Conservation (phyloP, 2,329 filamentous ascomycete genomes). For the Talaromyces albobiverticillius region DNA sequence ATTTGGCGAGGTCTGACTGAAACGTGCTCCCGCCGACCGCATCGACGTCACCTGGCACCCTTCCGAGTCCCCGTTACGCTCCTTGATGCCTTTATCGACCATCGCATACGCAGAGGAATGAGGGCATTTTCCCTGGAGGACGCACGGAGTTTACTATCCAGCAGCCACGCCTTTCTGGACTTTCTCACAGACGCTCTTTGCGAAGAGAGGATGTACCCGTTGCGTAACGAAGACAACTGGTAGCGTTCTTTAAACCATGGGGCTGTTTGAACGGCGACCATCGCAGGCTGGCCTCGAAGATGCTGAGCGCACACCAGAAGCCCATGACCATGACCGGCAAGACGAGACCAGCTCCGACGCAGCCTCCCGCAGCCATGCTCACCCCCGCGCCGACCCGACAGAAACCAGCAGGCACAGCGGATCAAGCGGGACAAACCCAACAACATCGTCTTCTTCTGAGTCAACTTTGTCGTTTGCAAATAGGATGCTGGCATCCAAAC, state of each 20-base stretch:
- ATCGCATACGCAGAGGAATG: conserved; percentile 7
- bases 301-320: conserved; percentile 11
- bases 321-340: conserved; percentile 4
- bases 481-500: conserved; percentile 16
- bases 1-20: not conserved
- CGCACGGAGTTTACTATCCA: not conserved
- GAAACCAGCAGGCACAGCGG: not conserved
- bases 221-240: conserved; percentile 5
- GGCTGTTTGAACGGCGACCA: conserved; percentile 31
- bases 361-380: not conserved
- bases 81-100: conserved; percentile 2
- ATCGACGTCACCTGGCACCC: conserved; percentile 10
- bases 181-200: not conserved
- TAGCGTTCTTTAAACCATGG: conserved; percentile 21
- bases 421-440: conserved; percentile 1
- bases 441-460: conserved; percentile 7
- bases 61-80: not conserved
- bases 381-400: conserved; percentile 2
- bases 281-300: conserved; percentile 32
- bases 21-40: conserved; percentile 10
- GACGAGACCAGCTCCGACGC: conserved; percentile 19
- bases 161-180: not conserved
- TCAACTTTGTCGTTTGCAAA: conserved; percentile 14
- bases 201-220: conserved; percentile 12
- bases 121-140: conserved; percentile 2